A percentile compares a stretch with the other conserved stretches of the same genome.
Evolutionary conservation across 2,329 filamentous ascomycete genomes (phyloP).

Genomic region (Chrysoporthe cubensis): DNA sequence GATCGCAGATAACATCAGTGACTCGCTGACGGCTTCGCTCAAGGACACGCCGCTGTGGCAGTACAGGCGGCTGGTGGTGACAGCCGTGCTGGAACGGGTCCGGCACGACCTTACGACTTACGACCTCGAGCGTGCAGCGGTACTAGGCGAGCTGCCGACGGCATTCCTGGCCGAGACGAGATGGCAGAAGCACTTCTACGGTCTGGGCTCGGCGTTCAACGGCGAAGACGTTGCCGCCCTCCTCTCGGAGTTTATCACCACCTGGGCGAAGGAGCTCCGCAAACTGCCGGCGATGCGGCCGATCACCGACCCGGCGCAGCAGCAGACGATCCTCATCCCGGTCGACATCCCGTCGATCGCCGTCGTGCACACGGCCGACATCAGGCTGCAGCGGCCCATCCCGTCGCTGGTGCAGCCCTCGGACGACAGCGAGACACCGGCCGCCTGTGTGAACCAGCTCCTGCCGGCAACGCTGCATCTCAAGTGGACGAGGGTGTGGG

Average conservation of each 20-base stretch:
- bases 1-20: conserved; percentile 56
- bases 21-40: conserved; percentile 47
- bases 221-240: conserved; percentile 33
- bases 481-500: conserved; percentile 67
- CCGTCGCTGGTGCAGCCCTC: conserved; percentile 34
- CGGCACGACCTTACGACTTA: conserved; percentile 49
- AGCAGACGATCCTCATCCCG: conserved; percentile 76
- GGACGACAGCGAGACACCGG: conserved; percentile 42
- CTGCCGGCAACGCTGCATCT: conserved; percentile 65
- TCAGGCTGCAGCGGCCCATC: conserved; percentile 54
- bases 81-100: conserved; percentile 49
- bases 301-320: conserved; percentile 40
- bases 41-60: conserved; percentile 45
- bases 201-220: conserved; percentile 46
- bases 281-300: conserved; percentile 39
- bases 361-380: conserved; percentile 78
- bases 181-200: conserved; percentile 56
- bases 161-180: conserved; percentile 48
- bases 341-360: conserved; percentile 86
- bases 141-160: conserved; percentile 57
- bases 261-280: conserved; percentile 43
- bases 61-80: conserved; percentile 52
- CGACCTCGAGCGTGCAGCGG: conserved; percentile 60
- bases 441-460: conserved; percentile 66
- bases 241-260: conserved; percentile 42